Evolutionary conservation across 129 eudicot species (phyloP).

Genomic region (Escallonia rubra): DNA sequence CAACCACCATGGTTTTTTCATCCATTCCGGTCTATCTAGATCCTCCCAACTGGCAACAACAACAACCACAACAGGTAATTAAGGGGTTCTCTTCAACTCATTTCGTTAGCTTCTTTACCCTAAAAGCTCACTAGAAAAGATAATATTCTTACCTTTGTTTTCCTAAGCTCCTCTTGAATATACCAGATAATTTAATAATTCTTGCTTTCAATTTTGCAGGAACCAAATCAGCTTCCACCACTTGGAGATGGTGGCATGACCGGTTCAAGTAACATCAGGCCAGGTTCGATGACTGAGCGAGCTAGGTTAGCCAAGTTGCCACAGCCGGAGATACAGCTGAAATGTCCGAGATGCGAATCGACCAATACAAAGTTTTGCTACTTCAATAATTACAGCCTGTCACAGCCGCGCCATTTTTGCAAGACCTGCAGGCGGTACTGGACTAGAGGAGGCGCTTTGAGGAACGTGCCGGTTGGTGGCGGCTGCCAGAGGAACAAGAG

Average conservation of each 20-base stretch:
- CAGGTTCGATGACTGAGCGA: constrained; percentile 16
- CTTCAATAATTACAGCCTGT: constrained; percentile 12
- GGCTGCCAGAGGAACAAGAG: constrained; percentile 23
- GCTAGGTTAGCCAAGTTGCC: constrained; percentile 18
- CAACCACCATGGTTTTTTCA: constrained; percentile 18
- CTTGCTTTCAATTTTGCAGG: constrained; percentile 1
- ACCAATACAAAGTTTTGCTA: too few relatives aligned
- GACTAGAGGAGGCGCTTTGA: constrained; percentile 16
- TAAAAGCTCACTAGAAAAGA: background rate
- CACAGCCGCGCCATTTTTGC: constrained; percentile 22
- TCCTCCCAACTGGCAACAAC: constrained; percentile 20
- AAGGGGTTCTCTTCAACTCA: background rate
- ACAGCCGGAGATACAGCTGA: constrained; percentile 12
- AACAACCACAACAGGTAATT: background rate
- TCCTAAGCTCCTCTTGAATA: background rate
- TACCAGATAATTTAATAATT: background rate
- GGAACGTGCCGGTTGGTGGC: constrained; percentile 16
- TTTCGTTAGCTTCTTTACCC: background rate
- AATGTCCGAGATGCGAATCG: constrained; percentile 14
- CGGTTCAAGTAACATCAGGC: constrained; percentile 11
- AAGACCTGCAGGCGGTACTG: constrained; percentile 20
- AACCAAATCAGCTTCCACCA: constrained; percentile 4
- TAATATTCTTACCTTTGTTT: background rate
- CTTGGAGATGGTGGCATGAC: constrained; percentile 9
- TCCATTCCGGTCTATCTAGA: constrained; percentile 21